Base-by-base conservation (phyloP, 805 yeast species). In the Teunomyces aglyptinius region DNA sequence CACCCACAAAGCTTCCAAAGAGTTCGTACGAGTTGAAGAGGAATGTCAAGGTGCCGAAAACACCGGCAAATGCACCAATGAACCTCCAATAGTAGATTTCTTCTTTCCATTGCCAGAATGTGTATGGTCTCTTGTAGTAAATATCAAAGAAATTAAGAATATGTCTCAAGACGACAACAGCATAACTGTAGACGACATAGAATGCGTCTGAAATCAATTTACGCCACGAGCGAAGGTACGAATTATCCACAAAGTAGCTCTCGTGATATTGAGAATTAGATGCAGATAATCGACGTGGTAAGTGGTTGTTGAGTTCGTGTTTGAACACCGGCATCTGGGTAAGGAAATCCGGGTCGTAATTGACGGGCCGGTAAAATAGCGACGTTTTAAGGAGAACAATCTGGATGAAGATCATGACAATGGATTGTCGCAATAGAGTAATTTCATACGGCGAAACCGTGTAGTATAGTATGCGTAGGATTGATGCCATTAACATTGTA, bases 31-130 rank as follows among this genome's bases (percentile, higher is more conserved):
- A 48, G 13, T 62, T 65, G 39, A 81, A 63, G 1, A 75, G 24
- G 1, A 68, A 41, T 4, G 85, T 80, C 13, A 73, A 46, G 3
- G 69, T 51, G 2, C 71, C 61, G 45, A 79, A 74, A 10, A 67
- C 43, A 3, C 63, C 58, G 2, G 76, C 52, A 53, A 83, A 84
- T 5, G 66, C 57, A 0, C 64, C 58, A 6, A 89, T 56, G 58
- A 86, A 89, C 53, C 67, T 70, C 90, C 89, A 86, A 63, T 79
- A 87, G 32, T 61, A 67, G 6, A 46, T 56, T 48, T 78, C 79
- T 4, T 78, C 73, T 53, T 76, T 72, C 97, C 97, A 90, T 64
- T 89, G 96, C 97, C 97, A 90, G 58, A 90, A 88, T 32, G 74
- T 63, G 41, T 72, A 75, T 1, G 89, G 83, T 48, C 96, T 70